Evolutionary conservation across 495 filamentous ascomycete species (phyloP).

Genomic region (Hypomontagnella monticulosa): DNA sequence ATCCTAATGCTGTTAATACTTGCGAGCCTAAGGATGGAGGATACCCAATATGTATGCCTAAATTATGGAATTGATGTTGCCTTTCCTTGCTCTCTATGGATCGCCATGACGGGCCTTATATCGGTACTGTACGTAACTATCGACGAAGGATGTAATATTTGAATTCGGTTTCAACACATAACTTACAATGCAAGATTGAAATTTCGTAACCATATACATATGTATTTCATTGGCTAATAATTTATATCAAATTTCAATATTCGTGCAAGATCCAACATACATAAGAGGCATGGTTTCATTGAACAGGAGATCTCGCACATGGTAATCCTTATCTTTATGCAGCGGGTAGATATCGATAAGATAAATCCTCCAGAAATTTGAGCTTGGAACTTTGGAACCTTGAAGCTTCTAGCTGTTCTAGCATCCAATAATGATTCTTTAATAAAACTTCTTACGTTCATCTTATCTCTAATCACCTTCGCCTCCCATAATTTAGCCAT

Average conservation of each 20-base stretch:
- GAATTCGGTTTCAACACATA: too few relatives aligned
- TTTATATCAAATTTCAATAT: conserved; percentile 3
- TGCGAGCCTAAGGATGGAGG: background rate
- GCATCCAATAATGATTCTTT: conserved; percentile 5
- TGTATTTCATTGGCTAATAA: too few relatives aligned
- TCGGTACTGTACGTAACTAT: too few relatives aligned
- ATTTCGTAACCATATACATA: too few relatives aligned
- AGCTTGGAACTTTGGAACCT: too few relatives aligned
- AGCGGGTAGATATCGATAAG: conserved; percentile 42
- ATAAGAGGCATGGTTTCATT: conserved; percentile 1
- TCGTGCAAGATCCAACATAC: background rate
- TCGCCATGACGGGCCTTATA: too few relatives aligned
- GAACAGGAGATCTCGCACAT: conserved; percentile 25
- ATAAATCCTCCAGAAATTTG: conserved; percentile 14
- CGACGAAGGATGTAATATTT: too few relatives aligned
- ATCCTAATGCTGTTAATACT: background rate
- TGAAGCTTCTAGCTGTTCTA: background rate
- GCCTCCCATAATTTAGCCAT: background rate
- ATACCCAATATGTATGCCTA: background rate
- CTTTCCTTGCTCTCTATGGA: too few relatives aligned
- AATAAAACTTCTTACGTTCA: background rate
- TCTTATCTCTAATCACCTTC: background rate
- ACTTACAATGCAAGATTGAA: too few relatives aligned
- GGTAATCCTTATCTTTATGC: background rate
- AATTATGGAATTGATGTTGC: too few relatives aligned